These are phyloP conservation scores for Actinomortierella wolfii DNA, from an alignment of 371 early-diverging fungal genomes.

Conservation along the genomic window DNA sequence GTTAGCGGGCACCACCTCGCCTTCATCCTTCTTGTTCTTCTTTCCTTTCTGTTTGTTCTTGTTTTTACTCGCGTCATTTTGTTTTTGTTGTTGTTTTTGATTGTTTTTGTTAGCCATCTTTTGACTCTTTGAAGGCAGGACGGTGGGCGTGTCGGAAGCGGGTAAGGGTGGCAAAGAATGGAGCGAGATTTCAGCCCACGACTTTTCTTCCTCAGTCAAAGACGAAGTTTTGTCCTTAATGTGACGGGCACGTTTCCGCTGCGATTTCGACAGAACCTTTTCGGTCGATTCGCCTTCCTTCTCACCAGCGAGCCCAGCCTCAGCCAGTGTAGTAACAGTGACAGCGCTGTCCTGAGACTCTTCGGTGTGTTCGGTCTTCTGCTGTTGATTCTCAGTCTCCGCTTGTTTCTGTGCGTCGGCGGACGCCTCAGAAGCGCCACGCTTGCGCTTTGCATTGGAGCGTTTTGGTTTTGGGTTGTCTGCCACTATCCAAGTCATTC, in stretches of 20 bases:
- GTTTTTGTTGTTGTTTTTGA: not conserved
- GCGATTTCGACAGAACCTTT: constrained; percentile 22
- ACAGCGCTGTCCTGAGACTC: constrained; percentile 1
- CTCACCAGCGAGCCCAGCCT: not conserved
- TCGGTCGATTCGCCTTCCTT: constrained; percentile 9
- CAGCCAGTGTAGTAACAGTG: not conserved
- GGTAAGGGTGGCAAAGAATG: constrained; percentile 33
- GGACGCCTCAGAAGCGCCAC: constrained; percentile 1
- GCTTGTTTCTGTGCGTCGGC: not conserved
- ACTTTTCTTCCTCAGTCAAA: constrained; percentile 44
- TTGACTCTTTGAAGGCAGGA: constrained; percentile 1
- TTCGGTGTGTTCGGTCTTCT: not conserved
- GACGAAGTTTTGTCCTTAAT: constrained; percentile 7
- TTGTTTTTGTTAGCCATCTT: constrained; percentile 11
- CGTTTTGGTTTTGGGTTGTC: constrained; percentile 27
- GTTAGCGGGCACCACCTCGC: constrained; percentile 23
- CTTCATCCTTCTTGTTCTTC: constrained; percentile 17
- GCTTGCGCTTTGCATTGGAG: constrained; percentile 41
- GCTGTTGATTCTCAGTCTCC: not conserved
- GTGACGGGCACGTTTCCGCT: constrained; percentile 42
- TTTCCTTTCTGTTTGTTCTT: constrained; percentile 17
- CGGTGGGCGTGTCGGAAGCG: constrained; percentile 6
- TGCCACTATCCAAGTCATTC: constrained; percentile 38
- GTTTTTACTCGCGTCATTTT: constrained; percentile 1
- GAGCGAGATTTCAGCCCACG: constrained; percentile 40